These are phyloP conservation scores for slime mould (Dictyostelium discoideum) DNA, from an alignment of 78 protist species.

Conservation along the genomic window DNA sequence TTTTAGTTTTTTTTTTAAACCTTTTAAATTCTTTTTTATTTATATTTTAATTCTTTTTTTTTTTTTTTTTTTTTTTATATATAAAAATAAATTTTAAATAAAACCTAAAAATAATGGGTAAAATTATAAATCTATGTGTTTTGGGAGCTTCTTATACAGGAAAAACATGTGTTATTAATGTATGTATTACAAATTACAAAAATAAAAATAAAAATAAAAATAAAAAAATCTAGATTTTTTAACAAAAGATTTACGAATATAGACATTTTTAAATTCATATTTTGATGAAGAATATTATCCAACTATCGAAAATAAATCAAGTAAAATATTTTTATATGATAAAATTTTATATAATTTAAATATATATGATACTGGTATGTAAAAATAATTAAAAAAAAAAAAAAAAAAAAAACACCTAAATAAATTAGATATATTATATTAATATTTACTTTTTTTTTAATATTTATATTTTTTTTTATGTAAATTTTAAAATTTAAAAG, in stretches of 20 bases:
- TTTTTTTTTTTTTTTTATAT: too few species aligned
- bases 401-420: too few species aligned
- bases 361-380: not conserved
- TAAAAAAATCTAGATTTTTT: not conserved
- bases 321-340: slow-evolving; percentile 3
- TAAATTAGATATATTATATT: too few species aligned
- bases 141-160: not conserved
- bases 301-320: slow-evolving; percentile 2
- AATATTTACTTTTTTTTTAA: not conserved
- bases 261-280: not conserved
- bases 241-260: not conserved
- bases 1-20: not conserved
- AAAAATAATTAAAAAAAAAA: not conserved
- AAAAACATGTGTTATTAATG: not conserved
- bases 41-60: not conserved
- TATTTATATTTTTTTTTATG: not conserved
- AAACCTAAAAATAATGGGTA: not conserved
- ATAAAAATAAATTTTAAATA: too few species aligned
- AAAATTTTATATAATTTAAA: not conserved
- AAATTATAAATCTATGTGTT: not conserved
- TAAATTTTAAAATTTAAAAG: not conserved
- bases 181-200: not conserved
- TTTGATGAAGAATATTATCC: slow-evolving; percentile 1
- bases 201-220: not conserved
- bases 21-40: not conserved